Base-by-base conservation (phyloP, 2,329 filamentous ascomycete species). In the Lithohypha guttulata region DNA sequence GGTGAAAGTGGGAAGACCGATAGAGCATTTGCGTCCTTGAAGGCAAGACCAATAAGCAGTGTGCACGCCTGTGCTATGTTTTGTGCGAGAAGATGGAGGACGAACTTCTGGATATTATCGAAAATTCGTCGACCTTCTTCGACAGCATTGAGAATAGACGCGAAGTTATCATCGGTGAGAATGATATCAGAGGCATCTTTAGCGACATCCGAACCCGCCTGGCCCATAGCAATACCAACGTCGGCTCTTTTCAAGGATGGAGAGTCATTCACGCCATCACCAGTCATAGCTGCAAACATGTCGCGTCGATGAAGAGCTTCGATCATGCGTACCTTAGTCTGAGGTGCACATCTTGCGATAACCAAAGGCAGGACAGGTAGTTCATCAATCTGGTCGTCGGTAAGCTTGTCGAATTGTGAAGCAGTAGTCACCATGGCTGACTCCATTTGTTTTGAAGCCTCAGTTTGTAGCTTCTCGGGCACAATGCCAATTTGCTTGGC, bases 181-280 rank as follows among this genome's bases (percentile, higher is more conserved):
- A 96, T 87, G 10, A 98, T 77, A 53, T 94, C 85, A 0, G 89
- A 89, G 1, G 89, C 89, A 63, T 96, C 79, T 39, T 86, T 86
- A 49, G 82, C 82, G 4, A 86, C 82, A 50, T 86, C 82, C 11
- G 77, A 83, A 6, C 82, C 81, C 4, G 78, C 76, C 58, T 69
- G 60, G 19, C 81, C 89, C 79, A 96, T 93, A 38, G 89, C 91
- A 1, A 98, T 89, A 56, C 96, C 89, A 0, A 84, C 91, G 21
- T 96, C 84, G 34, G 81, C 42, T 18, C 75, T 56, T 1, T 68
- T 64, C 1, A 93, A 71, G 2, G 84, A 84, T 0, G 84, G 84
- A 0, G 84, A 81, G 53, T 93, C 84, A 51, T 93, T 91, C 50
- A 89, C 83, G 13, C 84, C 84, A 50, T 91, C 84, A 25, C 84